Percentiles rank a stretch among this genome's conserved stretches.
These are phyloP conservation scores for Tylopilus felleus DNA, from an alignment of 768 basidiomycete species.

Conservation along the genomic window DNA sequence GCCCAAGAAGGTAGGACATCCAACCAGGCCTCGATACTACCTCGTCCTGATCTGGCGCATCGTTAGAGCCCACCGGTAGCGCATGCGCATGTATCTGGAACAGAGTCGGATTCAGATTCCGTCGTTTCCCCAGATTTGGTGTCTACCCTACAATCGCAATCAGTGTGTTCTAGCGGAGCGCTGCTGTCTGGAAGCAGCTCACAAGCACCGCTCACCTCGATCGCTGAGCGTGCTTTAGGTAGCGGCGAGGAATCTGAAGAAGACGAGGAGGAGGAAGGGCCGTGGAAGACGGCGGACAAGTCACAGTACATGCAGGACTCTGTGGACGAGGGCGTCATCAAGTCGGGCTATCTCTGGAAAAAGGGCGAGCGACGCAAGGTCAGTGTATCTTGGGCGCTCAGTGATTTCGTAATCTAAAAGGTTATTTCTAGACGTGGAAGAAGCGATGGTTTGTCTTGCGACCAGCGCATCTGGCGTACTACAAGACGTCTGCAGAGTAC, in stretches of 20 bases:
- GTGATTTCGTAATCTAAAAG: slow-evolving; percentile 4
- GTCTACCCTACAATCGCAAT: slow-evolving; percentile 34
- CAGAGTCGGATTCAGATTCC: slow-evolving; percentile 87
- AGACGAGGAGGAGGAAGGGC: slow-evolving; percentile 65
- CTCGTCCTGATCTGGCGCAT: slow-evolving; percentile 17
- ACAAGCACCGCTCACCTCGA: slow-evolving; percentile 64
- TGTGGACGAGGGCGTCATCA: slow-evolving; percentile 69
- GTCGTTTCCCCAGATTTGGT: slow-evolving; percentile 53
- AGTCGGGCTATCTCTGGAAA: slow-evolving; percentile 94
- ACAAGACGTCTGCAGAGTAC: slow-evolving; percentile 95
- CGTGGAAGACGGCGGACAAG: slow-evolving; percentile 55
- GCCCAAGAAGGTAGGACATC: slow-evolving; percentile 43
- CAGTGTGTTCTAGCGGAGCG: slow-evolving; percentile 31
- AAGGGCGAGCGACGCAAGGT: slow-evolving; percentile 98
- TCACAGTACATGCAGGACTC: slow-evolving; percentile 44
- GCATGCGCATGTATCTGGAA: slow-evolving; percentile 54
- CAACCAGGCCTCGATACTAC: neutral
- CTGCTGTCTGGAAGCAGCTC: slow-evolving; percentile 31
- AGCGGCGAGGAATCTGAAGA: slow-evolving; percentile 80
- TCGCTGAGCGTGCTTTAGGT: slow-evolving; percentile 67
- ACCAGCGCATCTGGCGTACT: slow-evolving; percentile 89
- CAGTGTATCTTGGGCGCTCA: slow-evolving; percentile 19
- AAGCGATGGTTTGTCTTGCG: slow-evolving; percentile 98
- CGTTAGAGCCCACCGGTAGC: slow-evolving; percentile 30
- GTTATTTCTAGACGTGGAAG: slow-evolving; percentile 81